Evolutionary conservation across 2,329 filamentous ascomycete genomes (phyloP).

Genomic region (Fusarium chuoi): DNA sequence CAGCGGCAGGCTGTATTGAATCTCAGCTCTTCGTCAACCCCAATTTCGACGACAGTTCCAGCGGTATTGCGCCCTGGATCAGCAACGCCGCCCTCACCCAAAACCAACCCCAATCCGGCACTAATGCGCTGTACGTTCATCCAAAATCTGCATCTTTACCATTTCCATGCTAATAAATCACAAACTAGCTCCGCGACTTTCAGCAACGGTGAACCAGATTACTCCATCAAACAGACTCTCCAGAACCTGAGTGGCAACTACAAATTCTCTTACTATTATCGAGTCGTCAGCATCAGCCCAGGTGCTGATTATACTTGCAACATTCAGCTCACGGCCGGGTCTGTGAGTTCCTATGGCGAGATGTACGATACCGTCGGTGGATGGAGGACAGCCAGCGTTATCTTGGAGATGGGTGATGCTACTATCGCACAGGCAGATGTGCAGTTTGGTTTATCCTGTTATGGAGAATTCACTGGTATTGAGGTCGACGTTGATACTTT

Average conservation of each 20-base stretch:
- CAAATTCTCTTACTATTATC: background rate
- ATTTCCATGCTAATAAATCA: background rate
- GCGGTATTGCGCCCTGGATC: background rate
- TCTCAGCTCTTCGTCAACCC: background rate
- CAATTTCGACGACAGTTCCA: background rate
- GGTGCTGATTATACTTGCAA: background rate
- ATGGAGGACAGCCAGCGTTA: background rate
- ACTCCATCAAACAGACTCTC: background rate
- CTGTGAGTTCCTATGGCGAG: accelerated
- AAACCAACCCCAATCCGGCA: background rate
- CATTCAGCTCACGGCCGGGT: background rate
- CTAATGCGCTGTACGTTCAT: background rate
- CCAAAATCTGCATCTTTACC: accelerated
- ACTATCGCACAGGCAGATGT: background rate
- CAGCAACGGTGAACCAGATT: accelerated
- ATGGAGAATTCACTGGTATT: background rate
- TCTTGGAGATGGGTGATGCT: background rate
- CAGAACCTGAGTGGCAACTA: background rate
- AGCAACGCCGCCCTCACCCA: background rate
- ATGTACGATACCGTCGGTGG: background rate
- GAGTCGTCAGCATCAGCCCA: background rate
- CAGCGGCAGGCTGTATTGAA: background rate
- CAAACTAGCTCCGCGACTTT: background rate
- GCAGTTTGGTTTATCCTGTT: background rate
- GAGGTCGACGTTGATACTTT: background rate